phyloP scores from a whole-genome alignment of 768 basidiomycete species.

The Cystobasidium ongulense region DNA sequence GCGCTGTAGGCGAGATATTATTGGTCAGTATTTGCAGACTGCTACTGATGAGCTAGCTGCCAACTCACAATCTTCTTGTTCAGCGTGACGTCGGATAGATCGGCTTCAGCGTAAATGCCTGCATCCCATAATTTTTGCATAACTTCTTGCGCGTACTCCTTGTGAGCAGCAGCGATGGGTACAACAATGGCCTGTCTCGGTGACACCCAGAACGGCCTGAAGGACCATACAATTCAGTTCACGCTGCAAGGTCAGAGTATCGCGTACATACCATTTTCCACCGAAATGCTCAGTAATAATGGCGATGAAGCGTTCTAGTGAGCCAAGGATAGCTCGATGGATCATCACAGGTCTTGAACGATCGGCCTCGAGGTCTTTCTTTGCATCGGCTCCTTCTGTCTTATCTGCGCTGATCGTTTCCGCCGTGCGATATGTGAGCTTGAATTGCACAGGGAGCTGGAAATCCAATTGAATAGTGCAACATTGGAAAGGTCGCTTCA shows the following conservation, averaged over 20 bases:
- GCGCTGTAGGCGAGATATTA: slow-evolving; percentile 45
- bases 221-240: background rate
- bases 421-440: slow-evolving; percentile 72
- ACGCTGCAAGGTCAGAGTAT: background rate
- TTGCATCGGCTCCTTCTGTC: slow-evolving; percentile 44
- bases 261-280: slow-evolving; percentile 73
- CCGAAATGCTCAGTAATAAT: slow-evolving; percentile 96
- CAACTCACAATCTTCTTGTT: slow-evolving; percentile 70
- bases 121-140: slow-evolving; percentile 57
- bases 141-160: slow-evolving; percentile 75
- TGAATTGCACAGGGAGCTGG: slow-evolving; percentile 93
- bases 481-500: slow-evolving; percentile 90
- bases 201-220: slow-evolving; percentile 94
- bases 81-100: slow-evolving; percentile 82
- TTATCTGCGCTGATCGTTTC: slow-evolving; percentile 49
- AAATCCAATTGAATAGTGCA: slow-evolving; percentile 99
- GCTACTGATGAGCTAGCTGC: background rate
- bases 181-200: slow-evolving; percentile 94
- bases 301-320: slow-evolving; percentile 88
- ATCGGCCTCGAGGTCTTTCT: slow-evolving; percentile 33
- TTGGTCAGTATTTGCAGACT: background rate
- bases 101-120: slow-evolving; percentile 82
- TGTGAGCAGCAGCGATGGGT: slow-evolving; percentile 81
- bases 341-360: slow-evolving; percentile 87
- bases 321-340: slow-evolving; percentile 90